Evolutionary conservation across 2,329 filamentous ascomycete species (phyloP), one percentile per base, ranked within the genome.

Genomic region (Hypoxylon sp.): DNA sequence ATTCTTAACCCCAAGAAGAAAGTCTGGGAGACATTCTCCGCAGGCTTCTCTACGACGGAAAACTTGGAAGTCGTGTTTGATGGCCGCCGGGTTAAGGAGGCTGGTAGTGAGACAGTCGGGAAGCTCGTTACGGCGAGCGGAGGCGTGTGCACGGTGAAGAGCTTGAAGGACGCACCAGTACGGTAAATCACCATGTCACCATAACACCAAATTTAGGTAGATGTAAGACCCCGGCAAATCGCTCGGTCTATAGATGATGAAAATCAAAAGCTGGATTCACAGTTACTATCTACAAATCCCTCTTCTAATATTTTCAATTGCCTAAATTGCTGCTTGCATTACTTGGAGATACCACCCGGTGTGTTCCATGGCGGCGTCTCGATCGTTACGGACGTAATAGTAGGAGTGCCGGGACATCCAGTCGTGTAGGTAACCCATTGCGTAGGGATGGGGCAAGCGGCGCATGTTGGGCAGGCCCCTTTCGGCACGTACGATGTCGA

Each of bases 1-100:
- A 89, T 95, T 56, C 87, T 99, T 64, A 99, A 98, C 87, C 96
- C 96, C 65, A 99, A 99, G 91, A 99, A 98, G 90, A 98, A 98
- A 90, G 85, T 98, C 68, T 98, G 95, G 94, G 96, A 99, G 86
- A 93, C 88, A 8, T 93, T 97, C 82, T 95, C 98, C 86, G 94
- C 94, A 0, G 96, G 95, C 0, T 98, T 98, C 83, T 97, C 93
- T 31, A 99, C 95, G 6, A 97, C 92, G 1, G 91, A 91, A 6
- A 82, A 81, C 51, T 85, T 95, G 56, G 92, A 94, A 81, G 95
- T 97, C 37, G 94, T 87, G 0, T 99, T 98, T 78, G 92, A 98
- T 76, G 92, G 92, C 2, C 86, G 82, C 48, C 89, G 85, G 50
- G 93, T 97, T 37, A 91, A 93, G 81, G 89, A 91, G 80, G 84